phyloP scores from a whole-genome alignment of 1,284 basidiomycete species.

The Irpex sp. region DNA sequence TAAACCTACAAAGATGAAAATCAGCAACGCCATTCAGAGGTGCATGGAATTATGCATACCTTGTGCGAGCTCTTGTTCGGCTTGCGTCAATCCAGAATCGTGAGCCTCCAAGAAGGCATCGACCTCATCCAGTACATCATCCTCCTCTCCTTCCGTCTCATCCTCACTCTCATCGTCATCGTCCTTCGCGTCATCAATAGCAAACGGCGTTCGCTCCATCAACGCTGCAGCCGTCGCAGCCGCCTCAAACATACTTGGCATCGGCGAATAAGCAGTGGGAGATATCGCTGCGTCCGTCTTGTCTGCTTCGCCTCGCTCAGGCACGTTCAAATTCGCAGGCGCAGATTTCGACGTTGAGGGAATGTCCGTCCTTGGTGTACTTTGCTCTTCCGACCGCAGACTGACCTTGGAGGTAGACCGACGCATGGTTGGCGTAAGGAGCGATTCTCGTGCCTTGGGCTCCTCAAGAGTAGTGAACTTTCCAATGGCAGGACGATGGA shows the following conservation, averaged over 20 bases:
- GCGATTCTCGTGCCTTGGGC: slow-evolving; percentile 83
- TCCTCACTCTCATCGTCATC: slow-evolving; percentile 73
- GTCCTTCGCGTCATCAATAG: slow-evolving; percentile 88
- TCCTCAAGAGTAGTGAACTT: slow-evolving; percentile 81
- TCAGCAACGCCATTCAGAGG: background rate
- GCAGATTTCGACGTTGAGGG: slow-evolving; percentile 16
- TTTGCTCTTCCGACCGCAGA: slow-evolving; percentile 30
- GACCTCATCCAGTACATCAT: slow-evolving; percentile 88
- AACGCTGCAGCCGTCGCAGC: slow-evolving; percentile 75
- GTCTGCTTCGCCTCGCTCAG: slow-evolving; percentile 3
- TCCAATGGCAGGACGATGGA: slow-evolving; percentile 81
- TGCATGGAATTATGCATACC: slow-evolving; percentile 36
- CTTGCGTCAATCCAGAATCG: slow-evolving; percentile 82
- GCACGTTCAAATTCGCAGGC: slow-evolving; percentile 19
- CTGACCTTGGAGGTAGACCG: slow-evolving; percentile 54
- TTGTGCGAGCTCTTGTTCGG: slow-evolving; percentile 80
- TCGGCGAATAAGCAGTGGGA: slow-evolving; percentile 40
- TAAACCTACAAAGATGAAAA: slow-evolving; percentile 41
- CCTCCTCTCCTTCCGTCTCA: slow-evolving; percentile 56
- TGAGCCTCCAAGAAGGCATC: slow-evolving; percentile 92
- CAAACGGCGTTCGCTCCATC: slow-evolving; percentile 89
- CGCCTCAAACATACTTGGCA: slow-evolving; percentile 58
- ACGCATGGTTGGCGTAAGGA: slow-evolving; percentile 70
- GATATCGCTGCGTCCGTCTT: slow-evolving; percentile 13
- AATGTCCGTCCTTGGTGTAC: slow-evolving; percentile 6